Evolutionary conservation across 106 monocot genomes (phyloP).

Genomic region (Narthecium ossifragum): DNA sequence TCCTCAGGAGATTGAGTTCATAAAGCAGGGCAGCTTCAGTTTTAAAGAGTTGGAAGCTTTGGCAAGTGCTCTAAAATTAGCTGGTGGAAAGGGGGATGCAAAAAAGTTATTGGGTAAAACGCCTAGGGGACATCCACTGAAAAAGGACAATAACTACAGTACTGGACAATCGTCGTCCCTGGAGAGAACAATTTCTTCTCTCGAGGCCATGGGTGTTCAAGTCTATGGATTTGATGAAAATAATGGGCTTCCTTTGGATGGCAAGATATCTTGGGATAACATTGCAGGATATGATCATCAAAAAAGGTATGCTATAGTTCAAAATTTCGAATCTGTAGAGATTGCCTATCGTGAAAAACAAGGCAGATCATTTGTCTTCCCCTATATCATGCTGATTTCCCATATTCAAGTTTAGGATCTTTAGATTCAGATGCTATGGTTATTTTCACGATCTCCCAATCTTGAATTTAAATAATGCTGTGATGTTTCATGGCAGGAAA

Average conservation of each 20-base stretch:
- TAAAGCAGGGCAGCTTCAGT: slow-evolving; percentile 72
- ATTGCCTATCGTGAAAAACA: too few species aligned
- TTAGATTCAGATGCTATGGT: background rate
- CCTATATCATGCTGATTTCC: background rate
- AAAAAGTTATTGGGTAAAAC: slow-evolving; percentile 29
- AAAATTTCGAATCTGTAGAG: too few species aligned
- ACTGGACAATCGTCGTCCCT: slow-evolving; percentile 18
- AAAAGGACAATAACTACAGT: slow-evolving; percentile 26
- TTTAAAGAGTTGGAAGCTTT: slow-evolving; percentile 77
- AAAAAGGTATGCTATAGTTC: slow-evolving; percentile 74
- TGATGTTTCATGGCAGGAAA: background rate
- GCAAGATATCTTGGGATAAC: slow-evolving; percentile 75
- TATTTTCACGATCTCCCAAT: background rate
- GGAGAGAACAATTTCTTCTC: slow-evolving; percentile 55
- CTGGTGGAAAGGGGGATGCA: slow-evolving; percentile 31
- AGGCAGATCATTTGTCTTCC: background rate
- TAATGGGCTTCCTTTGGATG: slow-evolving; percentile 37
- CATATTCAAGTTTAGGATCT: background rate
- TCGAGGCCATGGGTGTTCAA: slow-evolving; percentile 94
- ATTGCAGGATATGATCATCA: slow-evolving; percentile 96
- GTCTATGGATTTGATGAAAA: slow-evolving; percentile 74
- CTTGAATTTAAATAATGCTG: background rate
- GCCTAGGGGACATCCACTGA: slow-evolving; percentile 21
- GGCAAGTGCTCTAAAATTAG: slow-evolving; percentile 54
- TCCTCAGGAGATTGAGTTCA: slow-evolving; percentile 85